Evolutionary conservation across 1,139 yeast species (phyloP), one percentile per base, ranked within the genome.

Genomic region (Pichia sp.): DNA sequence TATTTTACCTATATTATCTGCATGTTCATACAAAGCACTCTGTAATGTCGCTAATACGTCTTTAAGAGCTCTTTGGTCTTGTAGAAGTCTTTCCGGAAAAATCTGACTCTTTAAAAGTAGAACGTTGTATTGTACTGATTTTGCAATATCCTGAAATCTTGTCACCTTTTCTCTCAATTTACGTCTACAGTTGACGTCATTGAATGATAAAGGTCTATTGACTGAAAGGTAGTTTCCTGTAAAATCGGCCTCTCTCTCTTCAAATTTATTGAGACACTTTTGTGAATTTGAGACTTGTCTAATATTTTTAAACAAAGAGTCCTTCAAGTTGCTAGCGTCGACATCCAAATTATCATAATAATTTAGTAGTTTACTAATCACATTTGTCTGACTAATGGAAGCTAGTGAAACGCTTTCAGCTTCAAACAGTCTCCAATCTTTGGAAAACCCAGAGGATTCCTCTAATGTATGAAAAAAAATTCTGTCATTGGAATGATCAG

Each of bases 391-490:
- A 25, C 33, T 41, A 2, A 44, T 35, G 1, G 63, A 34, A 7
- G 60, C 52, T 3, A 50, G 45, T 4, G 43, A 38, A 10, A 68
- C 40, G 3, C 52, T 53, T 1, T 39, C 36, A 9, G 55, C 55
- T 46, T 71, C 74, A 28, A 55, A 44, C 12, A 71, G 44, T 49
- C 71, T 66, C 76, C 76, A 71, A 14, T 60, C 61, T 12, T 60
- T 55, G 5, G 60, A 55, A 39, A 47, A 50, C 5, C 46, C 48
- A 4, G 62, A 36, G 0, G 64, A 57, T 2, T 32, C 42, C 14
- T 52, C 53, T 1, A 49, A 28, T 1, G 66, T 53, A 41, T 63
- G 66, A 3, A 26, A 43, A 10, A 48, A 39, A 25, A 39, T 22
- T 11, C 44, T 49, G 2, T 41, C 39, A 4, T 55, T 51, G 11